These are phyloP conservation scores for Amanita subjunquillea DNA, from an alignment of 768 basidiomycete species.

Conservation along the genomic window DNA sequence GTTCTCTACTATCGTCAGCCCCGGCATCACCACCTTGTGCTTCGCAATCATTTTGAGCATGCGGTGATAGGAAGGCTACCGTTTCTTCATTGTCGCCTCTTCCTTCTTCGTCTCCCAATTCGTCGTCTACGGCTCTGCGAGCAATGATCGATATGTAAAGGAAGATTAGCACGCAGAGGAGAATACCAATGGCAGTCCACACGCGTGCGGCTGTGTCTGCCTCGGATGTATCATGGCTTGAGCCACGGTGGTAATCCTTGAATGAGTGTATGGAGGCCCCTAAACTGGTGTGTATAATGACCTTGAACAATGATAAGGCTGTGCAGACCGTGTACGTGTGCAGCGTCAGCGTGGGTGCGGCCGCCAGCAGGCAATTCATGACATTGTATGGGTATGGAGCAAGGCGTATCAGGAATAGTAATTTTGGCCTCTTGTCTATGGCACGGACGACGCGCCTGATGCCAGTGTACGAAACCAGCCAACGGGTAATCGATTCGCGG, in stretches of 20 bases:
- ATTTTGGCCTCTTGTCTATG: slow-evolving; percentile 77
- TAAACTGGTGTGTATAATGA: slow-evolving; percentile 83
- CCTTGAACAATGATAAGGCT: slow-evolving; percentile 77
- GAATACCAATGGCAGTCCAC: slow-evolving; percentile 62
- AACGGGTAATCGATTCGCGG: slow-evolving; percentile 58
- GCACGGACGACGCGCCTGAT: slow-evolving; percentile 78
- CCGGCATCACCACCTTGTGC: slow-evolving; percentile 2
- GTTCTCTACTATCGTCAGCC: slow-evolving; percentile 9
- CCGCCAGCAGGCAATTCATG: slow-evolving; percentile 89
- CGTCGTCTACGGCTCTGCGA: slow-evolving; percentile 46
- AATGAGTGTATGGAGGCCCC: slow-evolving; percentile 85
- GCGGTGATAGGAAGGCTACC: slow-evolving; percentile 38
- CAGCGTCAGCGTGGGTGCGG: slow-evolving; percentile 72
- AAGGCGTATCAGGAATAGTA: slow-evolving; percentile 85
- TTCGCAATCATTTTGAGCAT: slow-evolving; percentile 23
- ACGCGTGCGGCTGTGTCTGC: slow-evolving; percentile 41
- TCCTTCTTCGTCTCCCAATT: slow-evolving; percentile 29
- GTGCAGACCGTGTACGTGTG: slow-evolving; percentile 75
- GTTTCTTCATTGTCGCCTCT: slow-evolving; percentile 35
- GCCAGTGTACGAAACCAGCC: slow-evolving; percentile 60
- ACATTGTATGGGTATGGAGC: slow-evolving; percentile 93
- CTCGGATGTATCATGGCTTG: slow-evolving; percentile 22
- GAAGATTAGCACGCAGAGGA: slow-evolving; percentile 64
- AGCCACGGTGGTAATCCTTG: slow-evolving; percentile 41
- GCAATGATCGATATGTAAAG: slow-evolving; percentile 77